A percentile compares a stretch with the other conserved stretches of the same genome.
These are phyloP conservation scores for Alternaria dauci DNA, from an alignment of 2,329 filamentous ascomycete genomes.

Conservation along the genomic window DNA sequence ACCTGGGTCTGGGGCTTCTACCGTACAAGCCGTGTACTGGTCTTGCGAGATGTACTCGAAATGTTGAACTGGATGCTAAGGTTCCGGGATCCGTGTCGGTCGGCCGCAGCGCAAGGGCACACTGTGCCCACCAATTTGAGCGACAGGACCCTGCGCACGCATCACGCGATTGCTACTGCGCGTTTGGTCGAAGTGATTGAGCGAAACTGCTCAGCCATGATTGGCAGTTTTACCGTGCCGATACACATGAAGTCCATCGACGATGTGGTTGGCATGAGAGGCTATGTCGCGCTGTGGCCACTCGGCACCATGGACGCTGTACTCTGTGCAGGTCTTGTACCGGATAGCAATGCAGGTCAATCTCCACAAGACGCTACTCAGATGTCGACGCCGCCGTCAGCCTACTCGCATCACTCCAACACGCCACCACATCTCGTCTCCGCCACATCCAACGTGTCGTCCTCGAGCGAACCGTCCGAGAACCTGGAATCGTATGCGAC, in stretches of 20 bases:
- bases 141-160: conserved; percentile 23
- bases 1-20: conserved; percentile 44
- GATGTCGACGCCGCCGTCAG: background rate
- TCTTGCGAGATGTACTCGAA: conserved; percentile 40
- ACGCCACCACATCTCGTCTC: background rate
- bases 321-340: conserved; percentile 36
- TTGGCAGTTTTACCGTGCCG: conserved; percentile 36
- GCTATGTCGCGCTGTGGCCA: conserved; percentile 39
- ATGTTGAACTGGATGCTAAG: conserved; percentile 44
- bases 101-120: conserved; percentile 4
- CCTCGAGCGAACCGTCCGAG: conserved; percentile 6
- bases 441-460: conserved; percentile 4
- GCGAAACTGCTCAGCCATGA: conserved; percentile 33
- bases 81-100: conserved; percentile 24
- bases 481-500: conserved; percentile 8
- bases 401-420: background rate
- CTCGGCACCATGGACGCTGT: conserved; percentile 40
- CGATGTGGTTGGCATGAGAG: conserved; percentile 39
- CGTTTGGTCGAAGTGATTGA: conserved; percentile 37
- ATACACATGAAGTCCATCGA: conserved; percentile 32
- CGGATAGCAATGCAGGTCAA: conserved; percentile 24
- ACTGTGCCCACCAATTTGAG: conserved; percentile 17
- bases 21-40: conserved; percentile 38
- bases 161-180: conserved; percentile 28
- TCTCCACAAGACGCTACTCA: conserved; percentile 8